Evolutionary conservation across 441 rosid genomes (phyloP).

Genomic region (Pelargonium fulgidum): DNA sequence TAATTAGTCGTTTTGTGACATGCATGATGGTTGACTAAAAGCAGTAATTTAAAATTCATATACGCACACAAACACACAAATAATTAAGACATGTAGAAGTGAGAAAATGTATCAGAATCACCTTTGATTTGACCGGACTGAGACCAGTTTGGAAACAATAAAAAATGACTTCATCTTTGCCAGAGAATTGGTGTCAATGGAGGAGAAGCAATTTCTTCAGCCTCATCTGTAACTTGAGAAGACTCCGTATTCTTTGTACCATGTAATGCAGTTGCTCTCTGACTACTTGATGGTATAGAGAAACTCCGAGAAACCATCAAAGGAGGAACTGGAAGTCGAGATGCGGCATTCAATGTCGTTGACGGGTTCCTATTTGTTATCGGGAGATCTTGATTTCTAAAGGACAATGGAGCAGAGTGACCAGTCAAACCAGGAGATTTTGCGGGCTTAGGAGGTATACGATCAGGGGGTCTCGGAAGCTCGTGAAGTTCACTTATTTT

Average conservation of each 20-base stretch:
- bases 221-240: conserved; percentile 32
- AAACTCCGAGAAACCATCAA: conserved; percentile 57
- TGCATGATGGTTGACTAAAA: too few relatives aligned
- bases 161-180: conserved; percentile 35
- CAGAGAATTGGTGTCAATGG: conserved; percentile 69
- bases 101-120: conserved; percentile 22
- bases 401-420: conserved; percentile 75
- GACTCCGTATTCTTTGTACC: conserved; percentile 41
- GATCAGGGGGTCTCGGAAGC: conserved; percentile 89
- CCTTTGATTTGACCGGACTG: conserved; percentile 62
- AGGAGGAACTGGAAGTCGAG: conserved; percentile 78
- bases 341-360: conserved; percentile 38
- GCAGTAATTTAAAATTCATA: too few relatives aligned
- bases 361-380: conserved; percentile 34
- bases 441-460: conserved; percentile 41
- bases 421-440: conserved; percentile 49
- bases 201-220: conserved; percentile 53
- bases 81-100: not conserved
- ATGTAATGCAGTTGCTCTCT: conserved; percentile 53
- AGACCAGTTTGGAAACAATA: conserved; percentile 32
- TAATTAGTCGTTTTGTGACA: too few relatives aligned
- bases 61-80: not conserved
- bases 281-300: conserved; percentile 81
- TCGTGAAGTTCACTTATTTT: conserved; percentile 75
- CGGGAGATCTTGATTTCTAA: conserved; percentile 53